Base-by-base conservation (phyloP, 768 basidiomycete genomes). In the Suillus hirtellus region DNA sequence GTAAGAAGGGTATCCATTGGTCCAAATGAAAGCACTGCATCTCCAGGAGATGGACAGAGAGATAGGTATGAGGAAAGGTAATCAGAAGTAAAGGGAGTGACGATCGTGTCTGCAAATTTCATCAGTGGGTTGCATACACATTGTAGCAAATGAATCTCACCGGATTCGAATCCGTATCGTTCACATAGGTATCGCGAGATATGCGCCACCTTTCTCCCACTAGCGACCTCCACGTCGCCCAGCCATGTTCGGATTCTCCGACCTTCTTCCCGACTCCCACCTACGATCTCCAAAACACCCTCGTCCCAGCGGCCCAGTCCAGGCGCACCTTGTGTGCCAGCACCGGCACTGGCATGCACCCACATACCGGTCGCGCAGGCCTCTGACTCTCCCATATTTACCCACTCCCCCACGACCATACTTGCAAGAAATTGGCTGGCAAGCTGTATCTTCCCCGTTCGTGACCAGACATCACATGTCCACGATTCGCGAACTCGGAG, bases 351-450 rank as follows among this genome's bases (percentile, higher is more conserved):
- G 21, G 21, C 49, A 64, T 89, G 86, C 5, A 86, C 80, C 90
- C 91, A 94, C 78, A 93, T 82, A 3, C 92, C 92, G 0, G 89
- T 90, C 0, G 88, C 85, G 68, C 86, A 88, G 0, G 92, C 92
- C 69, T 93, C 90, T 1, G 90, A 81, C 72, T 92, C 90, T 37
- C 84, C 81, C 81, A 92, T 87, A 31, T 81, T 79, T 49, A 87
- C 84, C 85, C 88, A 89, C 66, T 86, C 84, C 34, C 92, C 92
- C 6, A 84, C 79, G 27, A 93, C 72, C 62, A 93, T 76, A 70
- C 89, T 92, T 1, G 84, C 85, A 1, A 94, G 66, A 68, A 93
- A 92, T 1, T 89, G 83, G 64, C 86, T 87, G 0, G 91, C 91
- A n/a, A 91, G 83, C 68, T 91, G 89, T 2, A 93, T 79, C 52